A percentile compares a stretch with the other conserved stretches of the same genome.
Evolutionary conservation across 2,329 filamentous ascomycete species (phyloP).

Genomic region (Fusarium incarnatum): DNA sequence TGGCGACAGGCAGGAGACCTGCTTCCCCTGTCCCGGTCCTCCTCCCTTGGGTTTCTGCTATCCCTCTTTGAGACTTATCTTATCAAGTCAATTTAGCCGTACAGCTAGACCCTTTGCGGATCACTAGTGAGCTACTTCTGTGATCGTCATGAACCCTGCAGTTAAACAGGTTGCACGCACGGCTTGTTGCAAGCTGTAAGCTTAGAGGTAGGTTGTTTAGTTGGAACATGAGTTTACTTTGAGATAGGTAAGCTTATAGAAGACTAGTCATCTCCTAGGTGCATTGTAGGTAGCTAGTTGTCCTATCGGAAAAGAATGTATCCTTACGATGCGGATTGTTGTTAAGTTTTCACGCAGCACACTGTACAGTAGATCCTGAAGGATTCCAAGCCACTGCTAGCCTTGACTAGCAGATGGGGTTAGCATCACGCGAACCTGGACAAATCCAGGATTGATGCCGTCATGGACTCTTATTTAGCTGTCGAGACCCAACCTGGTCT

Average conservation of each 20-base stretch:
- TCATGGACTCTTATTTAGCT: constrained; percentile 2
- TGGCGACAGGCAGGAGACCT: not conserved
- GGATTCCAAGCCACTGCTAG: not conserved
- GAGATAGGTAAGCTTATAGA: not conserved
- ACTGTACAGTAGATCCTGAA: not conserved
- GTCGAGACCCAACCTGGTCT: not conserved
- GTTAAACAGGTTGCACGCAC: not conserved
- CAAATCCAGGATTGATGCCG: not conserved
- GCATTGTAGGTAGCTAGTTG: not conserved
- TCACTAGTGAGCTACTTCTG: not conserved
- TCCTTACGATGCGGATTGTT: not conserved
- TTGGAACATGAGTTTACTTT: not conserved
- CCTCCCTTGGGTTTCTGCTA: not conserved
- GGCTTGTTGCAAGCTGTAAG: not conserved
- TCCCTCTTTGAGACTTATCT: not conserved
- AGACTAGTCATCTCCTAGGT: not conserved
- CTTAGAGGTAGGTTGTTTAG: not conserved
- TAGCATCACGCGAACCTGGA: not conserved
- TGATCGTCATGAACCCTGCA: not conserved
- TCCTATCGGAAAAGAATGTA: not conserved
- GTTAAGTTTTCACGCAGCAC: not conserved
- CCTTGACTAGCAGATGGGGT: not conserved
- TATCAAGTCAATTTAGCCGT: not conserved
- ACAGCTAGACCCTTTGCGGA: not conserved
- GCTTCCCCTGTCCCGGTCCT: not conserved